Conservation (phyloP, 768 basidiomycete species). For the Pulveroboletus sp. region DNA sequence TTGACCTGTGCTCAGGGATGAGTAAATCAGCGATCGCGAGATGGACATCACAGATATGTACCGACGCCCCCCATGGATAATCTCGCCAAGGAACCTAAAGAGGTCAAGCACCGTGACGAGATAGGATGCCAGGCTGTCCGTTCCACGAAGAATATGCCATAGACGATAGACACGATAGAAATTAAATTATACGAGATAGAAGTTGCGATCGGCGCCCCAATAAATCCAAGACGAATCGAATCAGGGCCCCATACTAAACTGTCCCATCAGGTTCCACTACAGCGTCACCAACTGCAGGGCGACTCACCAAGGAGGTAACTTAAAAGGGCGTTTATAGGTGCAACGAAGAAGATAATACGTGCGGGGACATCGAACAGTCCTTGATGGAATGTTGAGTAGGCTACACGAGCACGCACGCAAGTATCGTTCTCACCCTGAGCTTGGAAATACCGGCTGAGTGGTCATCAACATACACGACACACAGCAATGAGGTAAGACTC, state of each 20-base stretch:
- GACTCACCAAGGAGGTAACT: slow-evolving; percentile 72
- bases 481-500: not conserved
- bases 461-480: slow-evolving; percentile 30
- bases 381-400: slow-evolving; percentile 8
- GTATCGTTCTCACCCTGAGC: slow-evolving; percentile 61
- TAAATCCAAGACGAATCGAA: slow-evolving; percentile 75
- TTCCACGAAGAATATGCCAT: slow-evolving; percentile 60
- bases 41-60: slow-evolving; percentile 17
- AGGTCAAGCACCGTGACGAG: slow-evolving; percentile 56
- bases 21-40: not conserved
- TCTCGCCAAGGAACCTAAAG: slow-evolving; percentile 61
- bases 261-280: slow-evolving; percentile 41
- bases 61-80: slow-evolving; percentile 81
- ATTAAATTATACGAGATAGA: slow-evolving; percentile 85
- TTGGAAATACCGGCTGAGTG: slow-evolving; percentile 53
- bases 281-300: not conserved
- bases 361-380: slow-evolving; percentile 85
- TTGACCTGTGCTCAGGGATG: slow-evolving; percentile 43
- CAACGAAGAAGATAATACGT: slow-evolving; percentile 71
- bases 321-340: slow-evolving; percentile 80
- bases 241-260: slow-evolving; percentile 86
- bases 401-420: no score
- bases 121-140: slow-evolving; percentile 85
- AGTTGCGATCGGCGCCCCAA: slow-evolving; percentile 88
- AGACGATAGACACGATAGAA: slow-evolving; percentile 52